Conservation (phyloP, 768 basidiomycete genomes). For the Hericium erinaceus region DNA sequence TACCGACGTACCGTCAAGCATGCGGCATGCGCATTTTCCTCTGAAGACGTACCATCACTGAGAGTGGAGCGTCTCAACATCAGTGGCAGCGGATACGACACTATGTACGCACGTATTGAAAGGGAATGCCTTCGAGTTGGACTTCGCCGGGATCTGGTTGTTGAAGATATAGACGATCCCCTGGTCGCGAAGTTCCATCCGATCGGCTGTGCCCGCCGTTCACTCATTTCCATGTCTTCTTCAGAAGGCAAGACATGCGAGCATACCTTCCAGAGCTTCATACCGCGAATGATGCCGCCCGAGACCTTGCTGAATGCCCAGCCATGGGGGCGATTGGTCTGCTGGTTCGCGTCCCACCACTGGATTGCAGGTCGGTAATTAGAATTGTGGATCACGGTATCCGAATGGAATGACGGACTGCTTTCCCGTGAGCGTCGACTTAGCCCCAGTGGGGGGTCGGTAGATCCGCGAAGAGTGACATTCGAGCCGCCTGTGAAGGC, state of each 20-base stretch:
- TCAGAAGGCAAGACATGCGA: no score
- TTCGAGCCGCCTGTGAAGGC: neutral
- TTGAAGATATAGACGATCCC: constrained; percentile 38
- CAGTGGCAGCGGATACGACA: neutral
- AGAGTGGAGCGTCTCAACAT: neutral
- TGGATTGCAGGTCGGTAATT: constrained; percentile 13
- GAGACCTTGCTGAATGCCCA: constrained; percentile 44
- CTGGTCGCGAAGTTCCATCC: constrained; percentile 52
- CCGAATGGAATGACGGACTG: constrained; percentile 6
- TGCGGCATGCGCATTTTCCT: neutral
- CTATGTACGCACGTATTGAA: neutral
- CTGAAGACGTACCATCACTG: neutral
- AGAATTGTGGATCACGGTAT: neutral
- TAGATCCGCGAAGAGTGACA: constrained; percentile 47
- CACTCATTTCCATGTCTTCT: constrained; percentile 10
- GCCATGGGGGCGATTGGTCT: constrained; percentile 46
- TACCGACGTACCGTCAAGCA: constrained; percentile 1
- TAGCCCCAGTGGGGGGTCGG: constrained; percentile 54
- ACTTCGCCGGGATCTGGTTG: constrained; percentile 45
- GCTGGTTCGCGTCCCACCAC: constrained; percentile 52
- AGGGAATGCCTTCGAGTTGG: constrained; percentile 23
- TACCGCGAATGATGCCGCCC: constrained; percentile 44
- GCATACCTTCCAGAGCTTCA: constrained; percentile 27
- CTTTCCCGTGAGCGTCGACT: constrained; percentile 52
- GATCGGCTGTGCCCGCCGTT: constrained; percentile 29